phyloP scores from a whole-genome alignment of 2,329 filamentous ascomycete genomes.

The Penicillium sp. region DNA sequence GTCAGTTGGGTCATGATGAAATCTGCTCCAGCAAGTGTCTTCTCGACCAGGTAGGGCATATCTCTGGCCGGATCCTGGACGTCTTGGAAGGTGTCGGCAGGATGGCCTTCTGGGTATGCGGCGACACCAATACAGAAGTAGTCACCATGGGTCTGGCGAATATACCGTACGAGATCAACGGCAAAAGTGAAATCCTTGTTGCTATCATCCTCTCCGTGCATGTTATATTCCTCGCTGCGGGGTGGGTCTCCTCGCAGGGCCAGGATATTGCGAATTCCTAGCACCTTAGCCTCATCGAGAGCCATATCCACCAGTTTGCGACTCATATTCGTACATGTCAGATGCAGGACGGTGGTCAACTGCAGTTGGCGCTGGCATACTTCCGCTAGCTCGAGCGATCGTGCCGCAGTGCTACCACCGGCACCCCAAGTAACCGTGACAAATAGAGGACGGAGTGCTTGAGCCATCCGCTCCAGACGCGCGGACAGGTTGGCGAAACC shows the following conservation, averaged over 20 bases:
- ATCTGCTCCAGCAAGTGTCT: constrained; percentile 86
- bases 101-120: constrained; percentile 91
- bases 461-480: constrained; percentile 91
- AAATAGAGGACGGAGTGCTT: constrained; percentile 85
- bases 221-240: constrained; percentile 79
- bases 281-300: constrained; percentile 80
- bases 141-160: constrained; percentile 78
- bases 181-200: constrained; percentile 85
- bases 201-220: constrained; percentile 58
- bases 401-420: constrained; percentile 84
- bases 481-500: constrained; percentile 91
- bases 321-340: constrained; percentile 98
- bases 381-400: constrained; percentile 91
- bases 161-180: constrained; percentile 84
- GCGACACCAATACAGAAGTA: constrained; percentile 97
- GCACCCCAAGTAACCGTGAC: constrained; percentile 98
- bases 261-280: constrained; percentile 91
- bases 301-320: constrained; percentile 80
- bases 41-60: constrained; percentile 84
- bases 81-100: constrained; percentile 85
- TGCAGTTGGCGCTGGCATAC: constrained; percentile 89
- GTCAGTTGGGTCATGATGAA: constrained; percentile 99
- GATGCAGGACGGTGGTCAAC: constrained; percentile 89
- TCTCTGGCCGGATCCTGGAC: constrained; percentile 65
- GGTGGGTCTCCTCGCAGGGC: constrained; percentile 90